Percentiles rank a stretch among this genome's conserved stretches.
These are phyloP conservation scores for Boeremia exigua DNA, from an alignment of 2,329 filamentous ascomycete species.

Conservation along the genomic window DNA sequence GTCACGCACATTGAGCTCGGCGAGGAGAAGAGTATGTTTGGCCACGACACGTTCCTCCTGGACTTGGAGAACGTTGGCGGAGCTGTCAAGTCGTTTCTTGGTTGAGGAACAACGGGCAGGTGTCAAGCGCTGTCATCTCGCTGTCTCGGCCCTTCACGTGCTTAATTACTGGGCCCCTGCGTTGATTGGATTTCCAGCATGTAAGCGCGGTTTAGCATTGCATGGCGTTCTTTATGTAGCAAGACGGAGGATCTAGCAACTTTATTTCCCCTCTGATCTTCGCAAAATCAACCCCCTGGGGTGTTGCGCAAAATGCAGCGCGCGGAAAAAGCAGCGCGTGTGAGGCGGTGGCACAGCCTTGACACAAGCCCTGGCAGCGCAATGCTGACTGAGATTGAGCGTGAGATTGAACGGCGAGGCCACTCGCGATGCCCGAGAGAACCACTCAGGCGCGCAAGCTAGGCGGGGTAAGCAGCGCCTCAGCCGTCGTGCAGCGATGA, in stretches of 20 bases:
- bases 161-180: neutral
- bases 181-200: constrained; percentile 10
- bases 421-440: neutral
- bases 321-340: too few relatives aligned
- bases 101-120: constrained; percentile 48
- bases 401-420: neutral
- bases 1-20: constrained; percentile 91
- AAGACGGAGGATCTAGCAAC: constrained; percentile 1
- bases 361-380: neutral
- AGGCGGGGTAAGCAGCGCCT: constrained; percentile 12
- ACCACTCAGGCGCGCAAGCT: neutral
- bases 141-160: constrained; percentile 2
- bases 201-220: constrained; percentile 29
- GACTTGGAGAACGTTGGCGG: constrained; percentile 93
- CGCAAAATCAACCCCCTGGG: neutral
- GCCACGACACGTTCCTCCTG: constrained; percentile 93
- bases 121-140: constrained; percentile 1
- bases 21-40: constrained; percentile 92
- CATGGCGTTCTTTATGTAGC: constrained; percentile 24
- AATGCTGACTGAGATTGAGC: constrained; percentile 1
- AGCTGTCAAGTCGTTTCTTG: constrained; percentile 78
- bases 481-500: constrained; percentile 7
- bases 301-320: too few relatives aligned
- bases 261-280: constrained; percentile 1
- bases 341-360: neutral